Conservation (phyloP, 176 grass and related monocot species). For the Carex kokanica region DNA sequence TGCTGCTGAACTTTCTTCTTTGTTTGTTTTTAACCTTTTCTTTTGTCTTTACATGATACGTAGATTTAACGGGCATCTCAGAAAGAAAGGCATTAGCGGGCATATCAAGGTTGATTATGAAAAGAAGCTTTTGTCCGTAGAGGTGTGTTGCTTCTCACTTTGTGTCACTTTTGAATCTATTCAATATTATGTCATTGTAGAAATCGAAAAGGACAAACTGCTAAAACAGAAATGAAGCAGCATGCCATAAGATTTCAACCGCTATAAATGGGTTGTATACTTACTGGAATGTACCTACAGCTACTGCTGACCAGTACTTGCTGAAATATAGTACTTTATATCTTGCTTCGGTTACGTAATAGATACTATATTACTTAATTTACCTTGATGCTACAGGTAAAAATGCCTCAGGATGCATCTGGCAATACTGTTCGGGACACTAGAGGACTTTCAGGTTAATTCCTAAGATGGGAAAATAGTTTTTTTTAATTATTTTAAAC, state of each 20-base stretch:
- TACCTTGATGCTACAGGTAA: conserved; percentile 43
- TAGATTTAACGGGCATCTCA: conserved; percentile 91
- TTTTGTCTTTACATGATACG: conserved; percentile 26
- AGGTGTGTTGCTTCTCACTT: conserved; percentile 45
- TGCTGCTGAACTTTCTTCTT: background rate
- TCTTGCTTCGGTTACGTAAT: conserved; percentile 6
- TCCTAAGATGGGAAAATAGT: background rate
- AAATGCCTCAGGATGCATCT: conserved; percentile 99
- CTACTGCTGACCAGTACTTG: background rate
- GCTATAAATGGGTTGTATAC: conserved; percentile 4
- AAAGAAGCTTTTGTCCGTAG: conserved; percentile 60
- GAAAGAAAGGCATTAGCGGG: conserved; percentile 87
- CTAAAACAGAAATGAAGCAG: background rate
- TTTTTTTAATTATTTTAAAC: background rate
- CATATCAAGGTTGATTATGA: conserved; percentile 84
- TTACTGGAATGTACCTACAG: background rate
- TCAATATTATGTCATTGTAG: background rate
- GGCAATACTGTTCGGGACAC: conserved; percentile 76
- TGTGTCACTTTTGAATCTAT: conserved; percentile 6
- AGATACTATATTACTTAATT: background rate
- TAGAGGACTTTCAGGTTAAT: conserved; percentile 89
- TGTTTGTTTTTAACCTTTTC: background rate
- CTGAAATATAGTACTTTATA: background rate
- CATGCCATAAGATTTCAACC: background rate
- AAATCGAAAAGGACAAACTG: background rate